Evolutionary conservation across 169 alveolate genomes (phyloP).

Genomic region (Theileria sp.): DNA sequence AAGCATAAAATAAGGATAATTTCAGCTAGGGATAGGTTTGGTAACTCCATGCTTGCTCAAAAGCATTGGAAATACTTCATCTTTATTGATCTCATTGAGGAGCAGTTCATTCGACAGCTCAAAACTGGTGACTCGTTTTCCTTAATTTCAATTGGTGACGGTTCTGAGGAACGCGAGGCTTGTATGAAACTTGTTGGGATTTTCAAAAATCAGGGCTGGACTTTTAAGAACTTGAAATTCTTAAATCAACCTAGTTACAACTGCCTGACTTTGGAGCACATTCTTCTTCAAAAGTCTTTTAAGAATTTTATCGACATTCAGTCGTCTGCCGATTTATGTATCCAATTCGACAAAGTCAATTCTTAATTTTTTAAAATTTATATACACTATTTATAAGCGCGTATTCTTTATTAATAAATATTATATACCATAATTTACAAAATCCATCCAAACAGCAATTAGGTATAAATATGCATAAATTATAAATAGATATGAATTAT

Average conservation of each 20-base stretch:
- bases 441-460: neutral
- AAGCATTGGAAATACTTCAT: constrained; percentile 80
- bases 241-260: constrained; percentile 79
- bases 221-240: constrained; percentile 79
- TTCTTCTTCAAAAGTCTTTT: constrained; percentile 66
- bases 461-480: too few species aligned
- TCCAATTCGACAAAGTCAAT: constrained; percentile 48
- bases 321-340: constrained; percentile 61
- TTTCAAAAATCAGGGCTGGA: constrained; percentile 72
- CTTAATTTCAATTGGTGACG: constrained; percentile 84
- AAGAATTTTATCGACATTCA: constrained; percentile 49
- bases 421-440: neutral
- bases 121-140: constrained; percentile 70
- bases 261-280: constrained; percentile 78
- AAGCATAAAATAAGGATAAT: constrained; percentile 75
- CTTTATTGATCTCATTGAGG: constrained; percentile 76
- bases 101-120: constrained; percentile 71
- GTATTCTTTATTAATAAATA: neutral
- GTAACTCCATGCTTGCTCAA: constrained; percentile 78
- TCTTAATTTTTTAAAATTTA: neutral
- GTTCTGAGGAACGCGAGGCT: constrained; percentile 85
- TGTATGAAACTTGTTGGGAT: constrained; percentile 77
- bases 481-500: neutral
- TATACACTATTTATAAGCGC: neutral
- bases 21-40: constrained; percentile 82